Conservation (phyloP, 1,139 yeast species). For the Lodderomyces parapsilosis region DNA sequence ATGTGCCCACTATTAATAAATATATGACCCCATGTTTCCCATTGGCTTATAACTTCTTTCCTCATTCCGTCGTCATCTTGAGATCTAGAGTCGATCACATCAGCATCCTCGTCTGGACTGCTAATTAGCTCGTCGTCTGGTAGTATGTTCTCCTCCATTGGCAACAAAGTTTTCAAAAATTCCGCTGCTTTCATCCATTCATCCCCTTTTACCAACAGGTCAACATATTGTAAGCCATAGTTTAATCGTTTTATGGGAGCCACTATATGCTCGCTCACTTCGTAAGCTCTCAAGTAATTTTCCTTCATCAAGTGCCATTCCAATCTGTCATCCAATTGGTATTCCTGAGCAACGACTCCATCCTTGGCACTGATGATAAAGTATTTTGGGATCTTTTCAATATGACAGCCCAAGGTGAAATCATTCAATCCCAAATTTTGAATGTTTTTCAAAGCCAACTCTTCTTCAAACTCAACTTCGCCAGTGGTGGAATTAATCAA, state of each 20-base stretch:
- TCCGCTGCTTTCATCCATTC: constrained; percentile 59
- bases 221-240: constrained; percentile 65
- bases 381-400: constrained; percentile 44
- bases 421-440: constrained; percentile 76
- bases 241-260: constrained; percentile 50
- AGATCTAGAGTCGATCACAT: constrained; percentile 19
- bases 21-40: constrained; percentile 66
- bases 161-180: constrained; percentile 45
- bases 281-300: constrained; percentile 71
- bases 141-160: constrained; percentile 20
- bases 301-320: constrained; percentile 67
- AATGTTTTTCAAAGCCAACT: constrained; percentile 61
- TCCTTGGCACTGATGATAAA: constrained; percentile 79
- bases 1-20: constrained; percentile 53
- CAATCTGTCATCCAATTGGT: constrained; percentile 64
- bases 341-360: constrained; percentile 72
- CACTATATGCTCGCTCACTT: constrained; percentile 59
- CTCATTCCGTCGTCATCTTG: constrained; percentile 25
- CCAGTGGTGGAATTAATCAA: constrained; percentile 65
- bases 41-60: constrained; percentile 43
- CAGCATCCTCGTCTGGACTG: not conserved
- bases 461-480: constrained; percentile 81
- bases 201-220: constrained; percentile 47
- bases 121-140: constrained; percentile 27
- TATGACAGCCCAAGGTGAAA: constrained; percentile 59